Conservation (phyloP, 495 filamentous ascomycete species). For the Tetracladium setigerum region DNA sequence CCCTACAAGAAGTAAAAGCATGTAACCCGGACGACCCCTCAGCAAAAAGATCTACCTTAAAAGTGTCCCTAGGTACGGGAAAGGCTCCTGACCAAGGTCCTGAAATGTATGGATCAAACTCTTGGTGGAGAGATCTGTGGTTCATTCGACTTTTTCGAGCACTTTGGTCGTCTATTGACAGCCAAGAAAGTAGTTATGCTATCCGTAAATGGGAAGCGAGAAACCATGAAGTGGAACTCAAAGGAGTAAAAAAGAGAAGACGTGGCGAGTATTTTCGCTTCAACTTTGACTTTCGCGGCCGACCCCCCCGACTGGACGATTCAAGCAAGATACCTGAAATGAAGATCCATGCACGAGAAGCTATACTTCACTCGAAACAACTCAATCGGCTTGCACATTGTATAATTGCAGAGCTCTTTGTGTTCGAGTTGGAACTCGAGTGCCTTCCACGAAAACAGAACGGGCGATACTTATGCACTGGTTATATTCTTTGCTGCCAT, state of each 20-base stretch:
- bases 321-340: conserved; percentile 10
- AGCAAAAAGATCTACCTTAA: conserved; percentile 14
- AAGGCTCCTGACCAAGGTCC: conserved; percentile 6
- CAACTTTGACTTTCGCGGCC: conserved; percentile 16
- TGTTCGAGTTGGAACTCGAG: conserved; percentile 8
- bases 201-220: conserved; percentile 2
- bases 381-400: conserved; percentile 5
- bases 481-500: conserved; percentile 4
- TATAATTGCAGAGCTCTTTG: conserved; percentile 9
- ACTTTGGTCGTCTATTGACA: conserved; percentile 21
- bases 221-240: not conserved
- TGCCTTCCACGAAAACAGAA: conserved; percentile 3
- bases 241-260: not conserved
- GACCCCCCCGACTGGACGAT: conserved; percentile 20
- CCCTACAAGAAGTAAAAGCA: conserved; percentile 22
- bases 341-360: not conserved
- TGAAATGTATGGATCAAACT: conserved; percentile 6
- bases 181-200: conserved; percentile 11
- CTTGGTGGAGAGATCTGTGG: conserved; percentile 14
- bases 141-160: conserved; percentile 17
- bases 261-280: conserved; percentile 19
- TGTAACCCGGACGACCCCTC: conserved; percentile 16
- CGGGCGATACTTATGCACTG: conserved; percentile 3
- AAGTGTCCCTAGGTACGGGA: conserved; percentile 24
- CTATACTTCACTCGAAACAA: conserved; percentile 1